Conservation (phyloP, 441 rosid species). For the Bocquillonia castaneifolia region DNA sequence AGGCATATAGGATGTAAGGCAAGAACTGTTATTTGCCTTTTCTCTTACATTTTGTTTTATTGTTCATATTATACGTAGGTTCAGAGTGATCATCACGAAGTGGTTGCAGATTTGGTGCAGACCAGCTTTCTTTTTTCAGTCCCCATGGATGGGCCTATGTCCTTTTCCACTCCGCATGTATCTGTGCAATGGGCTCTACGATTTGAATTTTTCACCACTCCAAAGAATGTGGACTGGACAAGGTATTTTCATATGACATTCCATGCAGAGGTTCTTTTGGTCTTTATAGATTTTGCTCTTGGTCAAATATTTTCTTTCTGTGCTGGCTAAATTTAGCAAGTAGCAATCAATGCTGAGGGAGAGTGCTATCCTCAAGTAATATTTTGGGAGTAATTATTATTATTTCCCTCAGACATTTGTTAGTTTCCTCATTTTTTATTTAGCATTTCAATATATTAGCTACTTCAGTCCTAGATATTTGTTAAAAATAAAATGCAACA, state of each 20-base stretch:
- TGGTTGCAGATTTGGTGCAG: constrained; percentile 89
- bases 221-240: constrained; percentile 69
- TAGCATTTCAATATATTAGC: background rate
- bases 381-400: background rate
- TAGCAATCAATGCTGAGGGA: background rate
- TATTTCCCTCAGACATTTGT: background rate
- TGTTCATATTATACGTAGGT: constrained; percentile 40
- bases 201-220: constrained; percentile 87
- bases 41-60: constrained; percentile 1
- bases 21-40: constrained; percentile 1
- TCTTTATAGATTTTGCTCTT: background rate
- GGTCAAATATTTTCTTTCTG: background rate
- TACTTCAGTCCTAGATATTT: background rate
- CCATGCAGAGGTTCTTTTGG: constrained; percentile 1
- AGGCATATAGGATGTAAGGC: background rate
- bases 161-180: constrained; percentile 76
- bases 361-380: background rate
- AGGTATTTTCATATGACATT: constrained; percentile 45
- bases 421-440: background rate
- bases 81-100: constrained; percentile 91
- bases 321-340: background rate
- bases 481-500: background rate
- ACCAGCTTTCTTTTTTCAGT: constrained; percentile 90
- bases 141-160: constrained; percentile 96
- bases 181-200: constrained; percentile 86